phyloP scores from a whole-genome alignment of 257 asterid species.

The Prunella vulgaris region DNA sequence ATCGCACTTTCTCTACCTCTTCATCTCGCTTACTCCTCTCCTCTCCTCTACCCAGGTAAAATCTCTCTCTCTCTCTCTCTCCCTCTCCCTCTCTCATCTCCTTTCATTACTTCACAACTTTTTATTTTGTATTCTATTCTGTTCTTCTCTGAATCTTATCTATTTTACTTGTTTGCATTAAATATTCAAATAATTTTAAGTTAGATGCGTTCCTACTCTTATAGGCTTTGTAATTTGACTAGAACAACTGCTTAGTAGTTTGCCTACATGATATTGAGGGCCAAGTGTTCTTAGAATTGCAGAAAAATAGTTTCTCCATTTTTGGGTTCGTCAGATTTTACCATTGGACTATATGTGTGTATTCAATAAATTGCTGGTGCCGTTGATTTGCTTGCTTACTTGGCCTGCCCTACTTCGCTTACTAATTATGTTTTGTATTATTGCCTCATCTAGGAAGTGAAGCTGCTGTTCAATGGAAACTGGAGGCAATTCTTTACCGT shows the following conservation, averaged over 20 bases:
- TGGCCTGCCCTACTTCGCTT: slow-evolving; percentile 13
- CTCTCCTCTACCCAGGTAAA: slow-evolving; percentile 13
- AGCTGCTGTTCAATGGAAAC: slow-evolving; percentile 30
- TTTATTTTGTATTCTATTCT: no score
- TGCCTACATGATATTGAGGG: not conserved
- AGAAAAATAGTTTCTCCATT: not conserved
- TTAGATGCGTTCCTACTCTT: not conserved
- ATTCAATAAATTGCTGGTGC: not conserved
- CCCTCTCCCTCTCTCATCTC: not conserved
- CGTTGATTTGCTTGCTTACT: not conserved
- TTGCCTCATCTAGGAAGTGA: not conserved
- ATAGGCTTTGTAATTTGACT: not conserved
- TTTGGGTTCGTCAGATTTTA: not conserved
- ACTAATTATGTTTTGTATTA: not conserved
- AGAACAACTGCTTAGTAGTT: not conserved
- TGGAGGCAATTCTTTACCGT: slow-evolving; percentile 50
- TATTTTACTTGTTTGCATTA: not conserved
- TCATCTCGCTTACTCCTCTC: no score
- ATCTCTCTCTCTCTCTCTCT: not conserved
- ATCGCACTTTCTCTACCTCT: not conserved
- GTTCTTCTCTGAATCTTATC: not conserved
- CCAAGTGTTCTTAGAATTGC: not conserved
- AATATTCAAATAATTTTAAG: not conserved
- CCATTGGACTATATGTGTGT: not conserved
- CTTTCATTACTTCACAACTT: not conserved